These are phyloP conservation scores for Leucocoprinus birnbaumii DNA, from an alignment of 768 basidiomycete genomes.

Conservation along the genomic window DNA sequence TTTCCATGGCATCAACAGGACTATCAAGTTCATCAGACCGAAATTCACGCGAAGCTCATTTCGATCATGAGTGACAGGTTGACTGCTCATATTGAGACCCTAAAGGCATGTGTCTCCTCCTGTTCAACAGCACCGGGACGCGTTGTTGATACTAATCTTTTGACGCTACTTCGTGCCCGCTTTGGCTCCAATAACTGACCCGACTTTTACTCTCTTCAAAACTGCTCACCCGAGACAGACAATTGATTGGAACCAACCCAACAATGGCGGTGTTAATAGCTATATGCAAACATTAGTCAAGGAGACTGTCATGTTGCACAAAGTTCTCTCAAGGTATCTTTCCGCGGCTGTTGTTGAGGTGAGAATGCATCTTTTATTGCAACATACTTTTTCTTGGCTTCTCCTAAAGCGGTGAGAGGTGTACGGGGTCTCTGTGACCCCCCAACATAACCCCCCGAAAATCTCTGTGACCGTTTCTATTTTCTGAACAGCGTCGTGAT, in stretches of 20 bases:
- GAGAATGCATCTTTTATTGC: constrained; percentile 22
- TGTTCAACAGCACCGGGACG: neutral
- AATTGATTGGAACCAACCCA: constrained; percentile 75
- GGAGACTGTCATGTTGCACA: constrained; percentile 94
- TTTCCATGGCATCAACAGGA: constrained; percentile 47
- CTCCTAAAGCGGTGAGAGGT: neutral
- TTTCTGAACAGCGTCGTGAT: neutral
- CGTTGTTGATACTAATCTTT: neutral
- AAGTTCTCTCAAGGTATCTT: constrained; percentile 91
- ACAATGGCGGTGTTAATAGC: constrained; percentile 62
- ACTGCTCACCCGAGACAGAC: constrained; percentile 36
- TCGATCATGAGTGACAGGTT: constrained; percentile 98
- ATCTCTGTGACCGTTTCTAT: neutral
- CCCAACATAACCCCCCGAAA: no score
- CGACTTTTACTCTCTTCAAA: neutral
- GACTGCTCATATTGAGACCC: constrained; percentile 75
- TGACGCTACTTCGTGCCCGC: constrained; percentile 1
- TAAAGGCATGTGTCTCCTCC: constrained; percentile 52
- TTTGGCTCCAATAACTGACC: constrained; percentile 7
- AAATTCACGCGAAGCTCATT: constrained; percentile 96
- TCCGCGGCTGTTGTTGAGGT: constrained; percentile 81
- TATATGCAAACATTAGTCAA: constrained; percentile 94
- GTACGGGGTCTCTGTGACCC: no score
- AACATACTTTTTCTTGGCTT: constrained; percentile 11
- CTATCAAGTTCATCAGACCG: constrained; percentile 98